Conservation (phyloP, 2,329 filamentous ascomycete genomes). For the Erysiphe pulchra region DNA sequence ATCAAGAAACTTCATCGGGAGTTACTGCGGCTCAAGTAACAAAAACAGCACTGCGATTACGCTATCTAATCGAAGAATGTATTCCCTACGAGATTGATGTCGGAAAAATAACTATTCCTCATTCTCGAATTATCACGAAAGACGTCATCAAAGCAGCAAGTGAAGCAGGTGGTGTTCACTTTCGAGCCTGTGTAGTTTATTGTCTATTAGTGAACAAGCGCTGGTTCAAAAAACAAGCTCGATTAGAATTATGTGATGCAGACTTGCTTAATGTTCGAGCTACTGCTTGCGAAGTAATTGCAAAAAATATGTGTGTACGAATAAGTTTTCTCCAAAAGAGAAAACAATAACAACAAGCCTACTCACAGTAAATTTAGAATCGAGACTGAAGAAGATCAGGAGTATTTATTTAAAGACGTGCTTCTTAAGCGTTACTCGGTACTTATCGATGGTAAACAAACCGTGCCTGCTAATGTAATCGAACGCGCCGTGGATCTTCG, state of each 20-base stretch:
- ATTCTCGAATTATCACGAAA: constrained; percentile 63
- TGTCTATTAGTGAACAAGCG: constrained; percentile 18
- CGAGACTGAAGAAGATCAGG: constrained; percentile 54
- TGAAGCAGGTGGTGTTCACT: constrained; percentile 57
- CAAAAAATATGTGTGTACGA: constrained; percentile 38
- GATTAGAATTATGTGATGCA: constrained; percentile 74
- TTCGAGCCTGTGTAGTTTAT: constrained; percentile 43
- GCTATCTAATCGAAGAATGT: constrained; percentile 70
- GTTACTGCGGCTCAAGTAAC: constrained; percentile 62
- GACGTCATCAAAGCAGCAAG: constrained; percentile 59
- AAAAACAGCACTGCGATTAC: constrained; percentile 67
- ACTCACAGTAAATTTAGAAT: constrained; percentile 27
- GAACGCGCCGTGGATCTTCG: constrained; percentile 88
- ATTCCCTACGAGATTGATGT: constrained; percentile 77
- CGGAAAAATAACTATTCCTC: constrained; percentile 44
- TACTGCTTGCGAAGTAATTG: constrained; percentile 69
- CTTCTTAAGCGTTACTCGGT: constrained; percentile 78
- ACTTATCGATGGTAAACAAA: constrained; percentile 37
- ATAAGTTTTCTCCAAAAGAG: background rate
- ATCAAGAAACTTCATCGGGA: constrained; percentile 34
- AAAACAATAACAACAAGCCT: background rate
- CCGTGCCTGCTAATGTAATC: constrained; percentile 60
- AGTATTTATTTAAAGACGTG: constrained; percentile 55
- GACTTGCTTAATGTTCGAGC: constrained; percentile 59
- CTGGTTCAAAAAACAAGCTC: constrained; percentile 58